Base-by-base conservation (phyloP, 31 red algal genomes). In the Porphyra umbilicalis region DNA sequence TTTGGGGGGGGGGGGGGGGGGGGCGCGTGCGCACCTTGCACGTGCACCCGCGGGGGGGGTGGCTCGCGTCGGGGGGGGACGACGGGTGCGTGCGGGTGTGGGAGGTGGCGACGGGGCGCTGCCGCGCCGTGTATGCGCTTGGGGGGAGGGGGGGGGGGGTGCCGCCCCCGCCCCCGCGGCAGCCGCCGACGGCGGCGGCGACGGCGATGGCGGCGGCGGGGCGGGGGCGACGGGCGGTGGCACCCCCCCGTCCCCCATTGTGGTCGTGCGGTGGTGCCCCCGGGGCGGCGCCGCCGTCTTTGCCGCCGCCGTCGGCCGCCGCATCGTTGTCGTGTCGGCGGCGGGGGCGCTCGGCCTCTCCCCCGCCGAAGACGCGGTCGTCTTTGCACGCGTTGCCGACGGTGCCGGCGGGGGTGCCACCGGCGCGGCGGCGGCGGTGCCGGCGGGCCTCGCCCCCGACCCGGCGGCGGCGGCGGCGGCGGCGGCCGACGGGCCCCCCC, bases 1-100 rank as follows among this genome's bases (percentile, higher is more conserved):
- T 94, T 90, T 76, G 87, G 88, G 2, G 77, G 32, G 4, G 46
- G 75, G 75, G 85, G 20, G 35, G 83, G 32, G 68, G 77, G 29
- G 83, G 74, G 31, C 90, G 90, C 39, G 83, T 88, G 0, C 87
- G 92, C 25, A 81, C 83, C 34, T 83, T 96, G 32, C 83, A 85
- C 34, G 86, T 96, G 36, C 86, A 96, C 79, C 85, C 90, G 31
- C 31, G 35, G 29, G 94, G 90, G 34, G 76, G 86, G 14, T 96
- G 94, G 94, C 79, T 96, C 74, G 76, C 86, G 32, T 89, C 90
- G 18, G 89, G 83, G 76, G 86, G 84, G 32, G 87, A 92, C 79
- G 90, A 96, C 75, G 94, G 90, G 39, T 75, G 71, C 35, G 85
- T 96, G 35, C 80, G 85, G 42, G 76, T 96, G 34, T 92, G 85